These are phyloP conservation scores for Termitomyces sp. DNA, from an alignment of 768 basidiomycete species.

Conservation along the genomic window DNA sequence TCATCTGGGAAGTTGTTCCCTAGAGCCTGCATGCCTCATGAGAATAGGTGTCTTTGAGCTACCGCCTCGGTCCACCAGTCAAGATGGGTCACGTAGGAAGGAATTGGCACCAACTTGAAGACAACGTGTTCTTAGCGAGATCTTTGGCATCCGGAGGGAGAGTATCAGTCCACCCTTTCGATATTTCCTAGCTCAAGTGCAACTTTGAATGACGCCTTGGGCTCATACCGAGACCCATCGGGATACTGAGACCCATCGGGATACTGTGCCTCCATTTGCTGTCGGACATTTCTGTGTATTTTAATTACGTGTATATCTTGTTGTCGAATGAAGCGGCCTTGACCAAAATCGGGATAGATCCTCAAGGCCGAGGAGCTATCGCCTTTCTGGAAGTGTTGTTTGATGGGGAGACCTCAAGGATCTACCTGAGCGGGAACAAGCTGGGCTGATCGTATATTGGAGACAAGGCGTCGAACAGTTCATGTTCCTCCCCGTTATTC, in stretches of 20 bases:
- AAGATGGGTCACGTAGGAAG: no score
- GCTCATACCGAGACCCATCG: slow-evolving; percentile 24
- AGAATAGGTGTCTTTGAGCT: no score
- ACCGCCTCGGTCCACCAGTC: no score
- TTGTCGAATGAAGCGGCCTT: slow-evolving; percentile 32
- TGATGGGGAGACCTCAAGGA: slow-evolving; percentile 53
- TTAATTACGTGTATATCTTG: slow-evolving; percentile 35
- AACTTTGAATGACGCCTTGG: slow-evolving; percentile 15
- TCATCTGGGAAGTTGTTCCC: no score
- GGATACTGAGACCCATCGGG: slow-evolving; percentile 30
- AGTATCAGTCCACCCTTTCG: slow-evolving; percentile 12
- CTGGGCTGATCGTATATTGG: slow-evolving; percentile 57
- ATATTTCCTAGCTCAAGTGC: slow-evolving; percentile 8
- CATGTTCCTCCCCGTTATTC: slow-evolving; percentile 55
- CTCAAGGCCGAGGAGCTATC: slow-evolving; percentile 31
- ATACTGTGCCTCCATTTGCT: slow-evolving; percentile 47
- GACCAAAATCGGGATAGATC: slow-evolving; percentile 32
- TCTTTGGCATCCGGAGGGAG: not conserved
- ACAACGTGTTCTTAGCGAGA: not conserved
- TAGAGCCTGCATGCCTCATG: no score
- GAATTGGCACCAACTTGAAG: no score
- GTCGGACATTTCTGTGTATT: slow-evolving; percentile 45
- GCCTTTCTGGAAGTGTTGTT: slow-evolving; percentile 30
- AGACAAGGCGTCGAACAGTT: slow-evolving; percentile 50
- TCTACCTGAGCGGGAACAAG: slow-evolving; percentile 53